Evolutionary conservation across 768 basidiomycete genomes (phyloP).

Genomic region (Agaricus blazei): DNA sequence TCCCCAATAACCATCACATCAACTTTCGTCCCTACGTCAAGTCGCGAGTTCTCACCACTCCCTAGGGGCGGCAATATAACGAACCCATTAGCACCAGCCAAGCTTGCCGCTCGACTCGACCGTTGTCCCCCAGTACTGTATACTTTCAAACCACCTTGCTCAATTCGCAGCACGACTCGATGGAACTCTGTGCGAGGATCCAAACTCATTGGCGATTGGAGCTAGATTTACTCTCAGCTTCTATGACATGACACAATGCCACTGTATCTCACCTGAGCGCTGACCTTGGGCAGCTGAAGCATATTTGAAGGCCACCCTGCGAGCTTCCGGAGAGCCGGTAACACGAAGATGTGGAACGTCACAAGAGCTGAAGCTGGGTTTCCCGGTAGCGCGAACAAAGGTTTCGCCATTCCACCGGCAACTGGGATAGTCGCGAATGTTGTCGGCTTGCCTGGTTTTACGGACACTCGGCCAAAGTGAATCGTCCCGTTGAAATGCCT

Average conservation of each 20-base stretch:
- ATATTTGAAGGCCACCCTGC: conserved; percentile 58
- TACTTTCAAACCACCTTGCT: conserved; percentile 48
- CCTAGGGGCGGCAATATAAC: conserved; percentile 53
- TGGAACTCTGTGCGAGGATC: conserved; percentile 82
- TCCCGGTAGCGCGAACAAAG: conserved; percentile 81
- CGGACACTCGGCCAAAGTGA: conserved; percentile 81
- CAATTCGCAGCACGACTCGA: conserved; percentile 50
- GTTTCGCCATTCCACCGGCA: conserved; percentile 37
- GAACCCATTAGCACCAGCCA: conserved; percentile 78
- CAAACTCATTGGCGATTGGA: conserved; percentile 57
- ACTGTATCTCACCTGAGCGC: conserved; percentile 48
- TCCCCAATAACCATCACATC: conserved; percentile 70
- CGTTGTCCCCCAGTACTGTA: conserved; percentile 84
- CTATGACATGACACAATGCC: background rate
- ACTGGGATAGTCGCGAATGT: conserved; percentile 78
- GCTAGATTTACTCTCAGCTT: conserved; percentile 25
- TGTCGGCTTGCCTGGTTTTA: conserved; percentile 87
- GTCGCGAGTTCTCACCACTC: conserved; percentile 13
- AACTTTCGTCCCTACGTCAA: conserved; percentile 52
- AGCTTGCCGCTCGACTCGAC: conserved; percentile 75
- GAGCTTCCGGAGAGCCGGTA: conserved; percentile 70
- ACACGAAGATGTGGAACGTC: conserved; percentile 78
- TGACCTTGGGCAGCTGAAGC: conserved; percentile 56
- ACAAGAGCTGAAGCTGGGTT: conserved; percentile 89
- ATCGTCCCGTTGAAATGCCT: conserved; percentile 67